Conservation (phyloP, 192 early-diverging fungal genomes). For the Backusella westeae region DNA sequence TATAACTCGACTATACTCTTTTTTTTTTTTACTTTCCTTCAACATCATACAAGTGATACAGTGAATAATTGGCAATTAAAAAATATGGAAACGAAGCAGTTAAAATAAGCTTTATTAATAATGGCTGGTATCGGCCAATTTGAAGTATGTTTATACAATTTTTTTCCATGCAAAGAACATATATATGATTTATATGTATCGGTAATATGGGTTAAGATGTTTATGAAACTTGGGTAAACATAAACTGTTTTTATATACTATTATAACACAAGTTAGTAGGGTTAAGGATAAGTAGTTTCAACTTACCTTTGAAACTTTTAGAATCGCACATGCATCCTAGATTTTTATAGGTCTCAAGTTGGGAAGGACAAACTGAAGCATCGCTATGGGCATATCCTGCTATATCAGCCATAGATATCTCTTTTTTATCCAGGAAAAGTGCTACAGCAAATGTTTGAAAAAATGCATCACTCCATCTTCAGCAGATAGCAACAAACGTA, state of each 20-base stretch:
- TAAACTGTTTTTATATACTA: not conserved
- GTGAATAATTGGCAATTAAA: not conserved
- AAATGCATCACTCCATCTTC: conserved; percentile 67
- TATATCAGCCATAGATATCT: conserved; percentile 69
- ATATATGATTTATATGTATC: not conserved
- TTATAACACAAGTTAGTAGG: not conserved
- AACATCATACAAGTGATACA: too few relatives aligned
- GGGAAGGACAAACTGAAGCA: conserved; percentile 65
- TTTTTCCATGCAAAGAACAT: not conserved
- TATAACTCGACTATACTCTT: too few relatives aligned
- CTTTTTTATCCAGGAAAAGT: conserved; percentile 54
- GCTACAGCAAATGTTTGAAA: conserved; percentile 63
- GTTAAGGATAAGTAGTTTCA: not conserved
- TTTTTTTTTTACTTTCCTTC: too few relatives aligned
- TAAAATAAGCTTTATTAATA: not conserved
- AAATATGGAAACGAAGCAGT: not conserved
- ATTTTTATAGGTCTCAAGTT: conserved; percentile 15
- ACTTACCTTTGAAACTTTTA: not conserved
- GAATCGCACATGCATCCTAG: conserved; percentile 12
- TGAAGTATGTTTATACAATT: not conserved
- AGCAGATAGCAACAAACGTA: not conserved
- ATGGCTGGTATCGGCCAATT: not conserved
- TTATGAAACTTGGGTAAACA: not conserved
- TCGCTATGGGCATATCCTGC: conserved; percentile 60
- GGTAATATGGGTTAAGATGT: not conserved